Evolutionary conservation across 176 grass and related monocot species (phyloP).

Genomic region (Phoenix dactylifera): DNA sequence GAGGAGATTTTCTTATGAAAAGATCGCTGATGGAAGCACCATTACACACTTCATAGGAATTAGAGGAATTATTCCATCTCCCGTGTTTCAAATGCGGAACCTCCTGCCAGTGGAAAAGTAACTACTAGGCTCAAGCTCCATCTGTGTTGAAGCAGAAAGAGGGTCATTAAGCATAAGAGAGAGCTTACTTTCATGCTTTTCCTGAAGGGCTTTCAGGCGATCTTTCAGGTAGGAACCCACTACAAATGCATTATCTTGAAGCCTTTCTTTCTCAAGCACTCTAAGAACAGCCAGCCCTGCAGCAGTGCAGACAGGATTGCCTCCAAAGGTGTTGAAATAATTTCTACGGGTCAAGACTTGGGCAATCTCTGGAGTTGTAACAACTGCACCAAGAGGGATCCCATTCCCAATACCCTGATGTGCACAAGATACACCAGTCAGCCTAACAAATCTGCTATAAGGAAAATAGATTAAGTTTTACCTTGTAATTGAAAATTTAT

Average conservation of each 20-base stretch:
- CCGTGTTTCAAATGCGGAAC: no score
- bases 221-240: conserved; percentile 81
- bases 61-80: no score
- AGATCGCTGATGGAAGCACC: neutral
- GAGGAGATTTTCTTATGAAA: neutral
- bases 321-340: conserved; percentile 97
- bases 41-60: no score
- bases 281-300: conserved; percentile 74
- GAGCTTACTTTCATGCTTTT: conserved; percentile 68
- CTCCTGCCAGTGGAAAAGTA: no score
- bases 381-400: conserved; percentile 81
- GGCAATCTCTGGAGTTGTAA: conserved; percentile 90
- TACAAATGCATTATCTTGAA: conserved; percentile 68
- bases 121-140: neutral
- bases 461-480: no score
- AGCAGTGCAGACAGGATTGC: conserved; percentile 71
- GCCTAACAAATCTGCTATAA: no score
- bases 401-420: conserved; percentile 94
- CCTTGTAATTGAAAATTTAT: no score
- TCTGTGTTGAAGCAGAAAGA: conserved; percentile 3
- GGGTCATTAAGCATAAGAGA: neutral
- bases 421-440: no score
- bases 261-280: conserved; percentile 68
- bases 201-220: conserved; percentile 51
- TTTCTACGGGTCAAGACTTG: conserved; percentile 57